These are phyloP conservation scores for Neurospora tetrasperma DNA, from an alignment of 495 filamentous ascomycete genomes.

Conservation along the genomic window DNA sequence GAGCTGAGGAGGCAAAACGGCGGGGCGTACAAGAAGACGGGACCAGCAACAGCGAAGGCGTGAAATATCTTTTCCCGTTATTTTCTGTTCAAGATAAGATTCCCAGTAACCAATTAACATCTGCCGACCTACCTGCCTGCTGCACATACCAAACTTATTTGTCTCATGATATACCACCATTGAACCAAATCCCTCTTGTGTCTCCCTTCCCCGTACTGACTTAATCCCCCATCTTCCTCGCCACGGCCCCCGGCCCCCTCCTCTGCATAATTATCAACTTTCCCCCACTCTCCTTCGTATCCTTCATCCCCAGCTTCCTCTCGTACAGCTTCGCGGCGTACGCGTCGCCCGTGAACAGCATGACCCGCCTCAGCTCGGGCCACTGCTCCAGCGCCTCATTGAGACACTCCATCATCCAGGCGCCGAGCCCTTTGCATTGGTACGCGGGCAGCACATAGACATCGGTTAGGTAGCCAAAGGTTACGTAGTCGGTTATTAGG, in stretches of 20 bases:
- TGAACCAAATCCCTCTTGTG: background rate
- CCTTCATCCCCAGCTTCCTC: constrained; percentile 33
- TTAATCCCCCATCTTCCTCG: background rate
- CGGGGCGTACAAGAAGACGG: constrained; percentile 61
- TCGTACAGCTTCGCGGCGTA: constrained; percentile 36
- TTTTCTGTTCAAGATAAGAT: background rate
- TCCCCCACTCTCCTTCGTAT: constrained; percentile 22
- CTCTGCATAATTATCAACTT: constrained; percentile 22
- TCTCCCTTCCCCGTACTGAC: background rate
- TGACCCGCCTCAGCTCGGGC: constrained; percentile 45
- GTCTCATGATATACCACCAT: background rate
- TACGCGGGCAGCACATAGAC: constrained; percentile 49
- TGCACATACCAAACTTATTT: too few relatives aligned
- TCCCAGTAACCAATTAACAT: background rate
- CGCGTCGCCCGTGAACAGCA: constrained; percentile 38
- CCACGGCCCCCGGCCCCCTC: constrained; percentile 11
- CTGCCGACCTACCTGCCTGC: background rate
- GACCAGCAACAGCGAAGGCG: constrained; percentile 18
- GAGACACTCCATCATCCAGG: constrained; percentile 51
- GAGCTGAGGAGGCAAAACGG: constrained; percentile 70
- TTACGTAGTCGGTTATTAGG: constrained; percentile 53
- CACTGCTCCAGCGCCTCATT: constrained; percentile 44
- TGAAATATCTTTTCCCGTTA: constrained; percentile 4
- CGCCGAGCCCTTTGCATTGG: constrained; percentile 50
- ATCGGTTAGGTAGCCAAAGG: constrained; percentile 60